Evolutionary conservation across 306 rosid genomes (phyloP).

Genomic region (Cucurbita argyrosperma): DNA sequence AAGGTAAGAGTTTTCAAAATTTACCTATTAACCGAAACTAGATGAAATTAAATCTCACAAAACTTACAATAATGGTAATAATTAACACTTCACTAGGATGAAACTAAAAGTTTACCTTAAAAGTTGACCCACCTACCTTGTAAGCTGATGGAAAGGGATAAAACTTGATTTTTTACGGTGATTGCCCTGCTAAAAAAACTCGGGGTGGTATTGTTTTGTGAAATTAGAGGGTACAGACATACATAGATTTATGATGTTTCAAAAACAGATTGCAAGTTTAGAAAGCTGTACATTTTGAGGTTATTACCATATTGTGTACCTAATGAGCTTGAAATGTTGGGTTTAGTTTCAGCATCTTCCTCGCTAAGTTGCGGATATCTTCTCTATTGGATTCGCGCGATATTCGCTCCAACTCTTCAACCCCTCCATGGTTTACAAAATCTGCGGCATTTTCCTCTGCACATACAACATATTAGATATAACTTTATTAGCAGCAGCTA

Average conservation of each 20-base stretch:
- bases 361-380: slow-evolving; percentile 48
- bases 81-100: too few relatives aligned
- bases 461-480: neutral
- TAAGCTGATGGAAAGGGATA: neutral
- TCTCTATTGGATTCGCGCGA: slow-evolving; percentile 38
- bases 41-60: too few relatives aligned
- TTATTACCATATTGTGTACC: neutral
- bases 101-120: too few relatives aligned
- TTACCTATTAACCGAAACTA: too few relatives aligned
- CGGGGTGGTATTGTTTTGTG: neutral
- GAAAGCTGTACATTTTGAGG: neutral
- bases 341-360: slow-evolving; percentile 28
- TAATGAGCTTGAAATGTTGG: slow-evolving; percentile 18
- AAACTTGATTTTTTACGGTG: neutral
- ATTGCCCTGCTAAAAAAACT: neutral
- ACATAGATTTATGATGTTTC: neutral
- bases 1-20: too few relatives aligned
- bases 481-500: too few relatives aligned
- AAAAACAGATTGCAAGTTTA: neutral
- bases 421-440: slow-evolving; percentile 31
- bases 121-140: too few relatives aligned
- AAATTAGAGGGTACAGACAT: neutral
- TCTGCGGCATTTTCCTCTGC: slow-evolving; percentile 42
- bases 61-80: too few relatives aligned
- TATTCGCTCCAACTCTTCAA: slow-evolving; percentile 33